Conservation (phyloP, 495 filamentous ascomycete genomes). For the Hypoxylon subgilvum region DNA sequence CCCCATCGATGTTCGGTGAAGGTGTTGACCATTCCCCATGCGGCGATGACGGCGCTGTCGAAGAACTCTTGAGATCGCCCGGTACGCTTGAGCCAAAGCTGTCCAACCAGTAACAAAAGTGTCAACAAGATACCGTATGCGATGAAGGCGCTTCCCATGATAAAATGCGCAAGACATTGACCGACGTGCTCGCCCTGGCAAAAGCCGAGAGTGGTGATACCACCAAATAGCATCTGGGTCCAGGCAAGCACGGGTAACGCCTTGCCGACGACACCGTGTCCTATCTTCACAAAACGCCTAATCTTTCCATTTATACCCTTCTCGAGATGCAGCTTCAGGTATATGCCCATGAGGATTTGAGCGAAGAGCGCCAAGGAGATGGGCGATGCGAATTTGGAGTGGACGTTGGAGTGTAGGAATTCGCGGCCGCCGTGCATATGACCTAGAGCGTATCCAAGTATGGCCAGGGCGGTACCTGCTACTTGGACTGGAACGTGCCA, state of each 20-base stretch:
- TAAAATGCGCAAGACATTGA: conserved; percentile 95
- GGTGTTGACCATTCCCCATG: conserved; percentile 96
- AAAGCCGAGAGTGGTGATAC: conserved; percentile 92
- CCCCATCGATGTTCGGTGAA: conserved; percentile 99
- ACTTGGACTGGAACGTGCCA: conserved; percentile 95
- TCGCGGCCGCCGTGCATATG: conserved; percentile 88
- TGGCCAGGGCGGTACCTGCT: conserved; percentile 72
- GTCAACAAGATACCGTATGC: conserved; percentile 89
- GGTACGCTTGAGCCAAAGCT: conserved; percentile 81
- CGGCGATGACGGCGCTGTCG: conserved; percentile 86
- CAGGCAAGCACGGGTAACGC: conserved; percentile 83
- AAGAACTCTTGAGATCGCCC: conserved; percentile 97
- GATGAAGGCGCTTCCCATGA: conserved; percentile 97
- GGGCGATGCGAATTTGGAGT: conserved; percentile 77
- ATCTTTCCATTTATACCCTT: conserved; percentile 81
- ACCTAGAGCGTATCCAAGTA: conserved; percentile 87
- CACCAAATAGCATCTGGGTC: conserved; percentile 97
- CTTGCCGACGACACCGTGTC: conserved; percentile 85
- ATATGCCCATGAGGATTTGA: conserved; percentile 82
- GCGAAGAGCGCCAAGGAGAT: conserved; percentile 77
- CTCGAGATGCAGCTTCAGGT: conserved; percentile 87
- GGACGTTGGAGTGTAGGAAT: conserved; percentile 77
- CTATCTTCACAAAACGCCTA: conserved; percentile 70
- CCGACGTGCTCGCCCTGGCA: conserved; percentile 89
- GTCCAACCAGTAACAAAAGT: conserved; percentile 85